Conservation (phyloP, 352 stramenopile species). For the Blastocystis sp. region DNA sequence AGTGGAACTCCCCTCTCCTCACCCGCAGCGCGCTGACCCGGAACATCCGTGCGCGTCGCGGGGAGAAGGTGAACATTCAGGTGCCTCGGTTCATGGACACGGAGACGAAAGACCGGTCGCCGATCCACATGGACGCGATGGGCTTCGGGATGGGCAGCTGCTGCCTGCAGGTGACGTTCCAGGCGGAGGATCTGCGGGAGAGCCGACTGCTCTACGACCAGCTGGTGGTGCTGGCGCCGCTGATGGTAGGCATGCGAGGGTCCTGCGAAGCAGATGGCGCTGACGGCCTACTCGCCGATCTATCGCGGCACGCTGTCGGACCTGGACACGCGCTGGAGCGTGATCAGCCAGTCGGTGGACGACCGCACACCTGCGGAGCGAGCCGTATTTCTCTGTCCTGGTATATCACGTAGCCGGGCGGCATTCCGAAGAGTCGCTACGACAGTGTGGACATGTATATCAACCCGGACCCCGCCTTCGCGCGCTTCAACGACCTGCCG, state of each 20-base stretch:
- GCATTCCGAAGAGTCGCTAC: constrained; percentile 85
- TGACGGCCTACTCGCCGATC: constrained; percentile 94
- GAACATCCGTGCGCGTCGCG: constrained; percentile 89
- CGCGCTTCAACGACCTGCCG: constrained; percentile 75
- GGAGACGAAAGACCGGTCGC: constrained; percentile 63
- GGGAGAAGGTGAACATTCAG: constrained; percentile 75
- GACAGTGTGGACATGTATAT: constrained; percentile 66
- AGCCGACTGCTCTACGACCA: constrained; percentile 97
- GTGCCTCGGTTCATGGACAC: constrained; percentile 74
- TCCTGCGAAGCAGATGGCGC: constrained; percentile 67
- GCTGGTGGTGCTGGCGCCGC: constrained; percentile 89
- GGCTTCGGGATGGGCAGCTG: constrained; percentile 99
- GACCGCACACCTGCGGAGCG: constrained; percentile 75
- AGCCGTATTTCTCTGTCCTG: not conserved
- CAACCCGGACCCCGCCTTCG: constrained; percentile 62
- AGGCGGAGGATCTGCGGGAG: constrained; percentile 90
- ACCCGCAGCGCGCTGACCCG: constrained; percentile 77
- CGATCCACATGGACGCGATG: constrained; percentile 98
- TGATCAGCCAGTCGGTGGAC: constrained; percentile 91
- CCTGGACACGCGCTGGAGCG: constrained; percentile 83
- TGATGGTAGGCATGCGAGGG: constrained; percentile 69
- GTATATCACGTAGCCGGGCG: constrained; percentile 21
- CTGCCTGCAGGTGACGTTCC: constrained; percentile 82
- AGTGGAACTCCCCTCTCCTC: not conserved
- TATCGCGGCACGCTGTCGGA: constrained; percentile 80